Base-by-base conservation (phyloP, 2,329 filamentous ascomycete genomes). In the Microdochium paspali region DNA sequence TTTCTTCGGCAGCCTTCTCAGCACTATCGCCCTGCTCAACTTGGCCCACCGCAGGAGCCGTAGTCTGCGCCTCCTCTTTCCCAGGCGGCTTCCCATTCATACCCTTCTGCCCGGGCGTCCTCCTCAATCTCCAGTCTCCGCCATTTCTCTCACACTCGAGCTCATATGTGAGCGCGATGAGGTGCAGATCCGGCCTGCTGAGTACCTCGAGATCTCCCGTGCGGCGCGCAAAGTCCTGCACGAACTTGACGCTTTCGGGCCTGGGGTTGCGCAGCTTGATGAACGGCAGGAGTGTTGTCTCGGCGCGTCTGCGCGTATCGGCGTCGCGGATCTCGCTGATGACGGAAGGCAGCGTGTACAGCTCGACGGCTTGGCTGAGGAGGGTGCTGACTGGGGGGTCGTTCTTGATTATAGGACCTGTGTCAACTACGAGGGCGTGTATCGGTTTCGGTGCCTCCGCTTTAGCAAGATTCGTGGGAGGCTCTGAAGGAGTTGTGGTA, bases 401-500 rank as follows among this genome's bases (percentile, higher is more conserved):
- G 68, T 96, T 96, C 63, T 91, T 91, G 65, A 98, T 90, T 51
- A 98, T 82, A 7, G 91, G 90, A 24, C 90, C 91, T 3, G 93
- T 86, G 62, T 98, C 93, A 55, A 98, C 77, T 24, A 97, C 78
- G 46, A 97, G 80, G 47, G 84, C 85, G 69, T 94, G 83, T 45
- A 95, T 81, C 0, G 84, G 77, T 90, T 95, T 55, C 13, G 51
- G 46, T 28, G 39, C 24, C 20, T 35, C 25, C 6, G 18, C n/a
- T n/a, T n/a, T n/a, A n/a, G n/a, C n/a, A n/a, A n/a, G n/a, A n/a
- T n/a, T n/a, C n/a, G 30, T 31, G 10, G n/a, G 10, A 10, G 30
- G 10, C n/a, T 10, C n/a, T 31, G 30, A 31, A 10, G 30, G 30
- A n/a, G 30, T 31, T n/a, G 30, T n/a, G 30, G 30, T n/a, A 10